Conservation (phyloP, 1,139 yeast genomes). For the Candida glucosophila region DNA sequence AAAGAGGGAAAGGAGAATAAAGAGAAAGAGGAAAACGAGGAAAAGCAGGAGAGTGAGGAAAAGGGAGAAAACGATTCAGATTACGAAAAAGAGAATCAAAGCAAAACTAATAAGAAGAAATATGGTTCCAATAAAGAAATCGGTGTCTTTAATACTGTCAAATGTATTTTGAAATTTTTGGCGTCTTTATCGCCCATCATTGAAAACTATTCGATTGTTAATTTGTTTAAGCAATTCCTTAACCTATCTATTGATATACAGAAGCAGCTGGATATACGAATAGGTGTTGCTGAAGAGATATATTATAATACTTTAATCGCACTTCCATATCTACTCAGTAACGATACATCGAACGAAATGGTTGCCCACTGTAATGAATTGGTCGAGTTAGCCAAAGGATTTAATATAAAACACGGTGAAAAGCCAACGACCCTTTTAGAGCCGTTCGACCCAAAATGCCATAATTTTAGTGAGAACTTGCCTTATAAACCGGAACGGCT, state of each 20-base stretch:
- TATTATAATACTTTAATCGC: constrained; percentile 57
- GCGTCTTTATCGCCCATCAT: constrained; percentile 58
- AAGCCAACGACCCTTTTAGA: constrained; percentile 14
- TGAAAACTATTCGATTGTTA: constrained; percentile 41
- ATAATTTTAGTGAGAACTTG: constrained; percentile 16
- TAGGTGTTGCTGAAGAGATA: constrained; percentile 60
- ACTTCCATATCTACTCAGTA: constrained; percentile 59
- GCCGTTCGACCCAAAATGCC: constrained; percentile 31
- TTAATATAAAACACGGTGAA: constrained; percentile 17
- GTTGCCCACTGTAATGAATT: constrained; percentile 33
- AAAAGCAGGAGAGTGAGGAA: too few species aligned
- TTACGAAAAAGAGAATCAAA: constrained; percentile 6
- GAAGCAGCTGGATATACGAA: constrained; percentile 26
- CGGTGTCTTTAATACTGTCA: constrained; percentile 67
- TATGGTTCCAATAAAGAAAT: constrained; percentile 30
- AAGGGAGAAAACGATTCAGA: constrained; percentile 7
- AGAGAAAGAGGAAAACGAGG: constrained; percentile 10
- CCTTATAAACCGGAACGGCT: constrained; percentile 53
- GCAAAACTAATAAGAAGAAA: constrained; percentile 9
- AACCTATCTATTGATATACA: constrained; percentile 52
- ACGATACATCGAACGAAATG: constrained; percentile 27
- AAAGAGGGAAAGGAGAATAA: constrained; percentile 4
- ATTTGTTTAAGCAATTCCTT: constrained; percentile 48
- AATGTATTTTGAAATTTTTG: constrained; percentile 63
- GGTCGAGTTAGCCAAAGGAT: constrained; percentile 34